These are phyloP conservation scores for Bremia lactucae DNA, from an alignment of 352 stramenopile genomes.

Conservation along the genomic window DNA sequence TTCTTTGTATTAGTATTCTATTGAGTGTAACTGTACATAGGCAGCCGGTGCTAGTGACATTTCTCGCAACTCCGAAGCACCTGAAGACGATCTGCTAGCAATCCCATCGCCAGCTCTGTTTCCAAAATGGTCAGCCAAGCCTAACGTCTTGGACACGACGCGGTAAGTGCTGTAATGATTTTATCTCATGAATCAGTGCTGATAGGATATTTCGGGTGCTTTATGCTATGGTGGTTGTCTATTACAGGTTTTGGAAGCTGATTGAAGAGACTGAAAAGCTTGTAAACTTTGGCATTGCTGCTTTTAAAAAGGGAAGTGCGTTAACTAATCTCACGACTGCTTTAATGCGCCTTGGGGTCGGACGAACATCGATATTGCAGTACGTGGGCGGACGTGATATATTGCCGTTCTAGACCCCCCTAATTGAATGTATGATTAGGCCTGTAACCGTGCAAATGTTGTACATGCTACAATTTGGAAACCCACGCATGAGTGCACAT, in stretches of 20 bases:
- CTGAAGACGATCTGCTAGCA: conserved; percentile 51
- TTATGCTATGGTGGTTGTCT: too few relatives aligned
- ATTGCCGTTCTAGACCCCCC: background rate
- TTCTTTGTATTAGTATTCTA: too few relatives aligned
- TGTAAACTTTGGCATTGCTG: conserved; percentile 53
- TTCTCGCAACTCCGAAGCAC: conserved; percentile 40
- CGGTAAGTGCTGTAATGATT: conserved; percentile 14
- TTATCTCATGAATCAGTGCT: background rate
- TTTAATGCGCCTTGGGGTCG: conserved; percentile 47
- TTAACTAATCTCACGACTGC: conserved; percentile 34
- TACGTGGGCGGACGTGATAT: conserved; percentile 14
- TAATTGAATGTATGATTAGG: conserved; percentile 12
- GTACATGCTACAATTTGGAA: conserved; percentile 23
- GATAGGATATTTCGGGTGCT: too few relatives aligned
- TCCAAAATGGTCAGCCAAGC: conserved; percentile 17
- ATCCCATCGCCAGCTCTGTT: conserved; percentile 32
- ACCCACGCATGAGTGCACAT: conserved; percentile 24
- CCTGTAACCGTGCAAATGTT: conserved; percentile 35
- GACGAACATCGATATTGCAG: conserved; percentile 42
- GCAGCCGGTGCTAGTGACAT: conserved; percentile 8
- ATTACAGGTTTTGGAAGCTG: conserved; percentile 50
- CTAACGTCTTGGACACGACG: conserved; percentile 32
- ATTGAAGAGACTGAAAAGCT: conserved; percentile 51
- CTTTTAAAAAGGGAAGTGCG: conserved; percentile 30
- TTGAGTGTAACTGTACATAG: too few relatives aligned